These are phyloP conservation scores for Kwoniella heveanensis DNA, from an alignment of 768 basidiomycete species.

Conservation along the genomic window DNA sequence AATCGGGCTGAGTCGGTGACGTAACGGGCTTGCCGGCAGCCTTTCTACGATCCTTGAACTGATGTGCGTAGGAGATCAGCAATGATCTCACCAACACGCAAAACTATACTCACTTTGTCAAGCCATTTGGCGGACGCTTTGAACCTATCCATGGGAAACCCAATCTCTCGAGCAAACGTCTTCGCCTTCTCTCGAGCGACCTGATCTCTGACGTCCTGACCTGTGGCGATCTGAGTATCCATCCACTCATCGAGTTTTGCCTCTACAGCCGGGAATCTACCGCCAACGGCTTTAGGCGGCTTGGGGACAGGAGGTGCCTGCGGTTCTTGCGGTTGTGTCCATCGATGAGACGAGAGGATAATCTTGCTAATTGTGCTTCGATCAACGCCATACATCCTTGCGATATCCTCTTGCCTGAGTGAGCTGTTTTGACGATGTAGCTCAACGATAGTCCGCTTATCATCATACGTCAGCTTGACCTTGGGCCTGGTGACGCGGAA, in stretches of 20 bases:
- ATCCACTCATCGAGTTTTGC: slow-evolving; percentile 52
- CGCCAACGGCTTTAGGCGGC: slow-evolving; percentile 39
- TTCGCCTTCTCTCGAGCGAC: slow-evolving; percentile 51
- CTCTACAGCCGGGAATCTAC: slow-evolving; percentile 54
- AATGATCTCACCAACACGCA: neutral
- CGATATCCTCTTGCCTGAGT: slow-evolving; percentile 54
- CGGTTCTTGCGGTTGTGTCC: slow-evolving; percentile 48
- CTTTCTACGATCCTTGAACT: slow-evolving; percentile 55
- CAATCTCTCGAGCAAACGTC: slow-evolving; percentile 48
- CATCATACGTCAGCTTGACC: slow-evolving; percentile 54
- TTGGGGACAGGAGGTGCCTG: slow-evolving; percentile 37
- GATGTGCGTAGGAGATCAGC: slow-evolving; percentile 16
- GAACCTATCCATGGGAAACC: slow-evolving; percentile 49
- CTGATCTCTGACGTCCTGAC: slow-evolving; percentile 48
- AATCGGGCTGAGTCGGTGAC: slow-evolving; percentile 30
- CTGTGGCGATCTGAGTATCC: slow-evolving; percentile 48
- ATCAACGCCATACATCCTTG: slow-evolving; percentile 53
- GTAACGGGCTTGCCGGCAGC: slow-evolving; percentile 37
- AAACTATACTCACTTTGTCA: slow-evolving; percentile 42
- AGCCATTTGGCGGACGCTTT: slow-evolving; percentile 56
- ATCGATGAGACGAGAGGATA: slow-evolving; percentile 48
- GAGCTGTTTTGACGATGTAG: slow-evolving; percentile 47
- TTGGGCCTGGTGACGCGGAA: slow-evolving; percentile 40
- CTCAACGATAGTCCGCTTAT: slow-evolving; percentile 53
- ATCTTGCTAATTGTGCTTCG: slow-evolving; percentile 55